These are phyloP conservation scores for Cenococcum geophilum DNA, from an alignment of 495 filamentous ascomycete species.

Conservation along the genomic window DNA sequence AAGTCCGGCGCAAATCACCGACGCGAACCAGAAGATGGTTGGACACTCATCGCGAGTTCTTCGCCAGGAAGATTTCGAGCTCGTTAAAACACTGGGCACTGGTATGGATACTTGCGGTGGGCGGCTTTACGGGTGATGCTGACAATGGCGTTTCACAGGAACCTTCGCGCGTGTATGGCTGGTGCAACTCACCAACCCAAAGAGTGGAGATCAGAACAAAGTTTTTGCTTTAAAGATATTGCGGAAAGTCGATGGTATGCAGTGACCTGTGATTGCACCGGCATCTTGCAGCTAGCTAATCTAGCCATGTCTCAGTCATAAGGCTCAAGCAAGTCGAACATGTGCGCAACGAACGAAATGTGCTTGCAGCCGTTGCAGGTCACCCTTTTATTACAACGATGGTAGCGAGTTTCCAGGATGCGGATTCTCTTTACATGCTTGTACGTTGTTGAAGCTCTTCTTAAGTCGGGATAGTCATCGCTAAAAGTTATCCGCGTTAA, in stretches of 20 bases:
- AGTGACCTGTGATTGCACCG: neutral
- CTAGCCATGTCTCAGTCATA: slow-evolving; percentile 56
- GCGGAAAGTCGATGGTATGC: slow-evolving; percentile 72
- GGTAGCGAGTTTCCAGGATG: slow-evolving; percentile 82
- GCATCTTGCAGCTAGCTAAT: slow-evolving; percentile 21
- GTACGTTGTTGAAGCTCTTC: slow-evolving; percentile 43
- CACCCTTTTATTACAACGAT: slow-evolving; percentile 96
- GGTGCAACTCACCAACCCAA: slow-evolving; percentile 48
- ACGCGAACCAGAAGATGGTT: slow-evolving; percentile 53
- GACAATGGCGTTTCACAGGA: slow-evolving; percentile 50
- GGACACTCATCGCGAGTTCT: slow-evolving; percentile 51
- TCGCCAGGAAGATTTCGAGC: slow-evolving; percentile 67
- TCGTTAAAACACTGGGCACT: slow-evolving; percentile 86
- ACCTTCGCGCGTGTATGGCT: slow-evolving; percentile 96
- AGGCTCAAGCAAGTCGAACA: slow-evolving; percentile 96
- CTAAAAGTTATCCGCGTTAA: slow-evolving; percentile 7
- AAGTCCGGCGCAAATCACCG: slow-evolving; percentile 49
- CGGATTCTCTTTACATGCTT: slow-evolving; percentile 85
- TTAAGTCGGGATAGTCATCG: neutral
- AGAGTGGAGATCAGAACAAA: slow-evolving; percentile 44
- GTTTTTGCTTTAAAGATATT: slow-evolving; percentile 93
- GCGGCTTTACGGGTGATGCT: neutral
- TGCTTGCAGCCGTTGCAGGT: slow-evolving; percentile 79
- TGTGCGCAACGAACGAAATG: slow-evolving; percentile 85
- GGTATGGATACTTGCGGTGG: slow-evolving; percentile 44